Evolutionary conservation across 352 stramenopile species (phyloP).

Genomic region (Blastocystis sp.): DNA sequence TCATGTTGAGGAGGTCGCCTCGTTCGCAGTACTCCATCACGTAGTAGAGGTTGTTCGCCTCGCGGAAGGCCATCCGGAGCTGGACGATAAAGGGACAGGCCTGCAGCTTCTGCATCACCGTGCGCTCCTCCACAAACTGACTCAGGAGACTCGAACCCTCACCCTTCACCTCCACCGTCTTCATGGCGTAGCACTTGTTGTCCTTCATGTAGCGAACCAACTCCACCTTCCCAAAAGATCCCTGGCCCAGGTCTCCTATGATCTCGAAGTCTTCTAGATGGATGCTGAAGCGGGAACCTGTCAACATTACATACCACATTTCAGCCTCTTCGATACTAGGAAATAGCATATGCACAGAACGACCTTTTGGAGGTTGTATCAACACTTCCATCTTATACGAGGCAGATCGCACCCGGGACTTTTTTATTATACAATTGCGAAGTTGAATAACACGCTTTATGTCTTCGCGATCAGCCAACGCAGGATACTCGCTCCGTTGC

Average conservation of each 20-base stretch:
- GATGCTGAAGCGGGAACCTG: not conserved
- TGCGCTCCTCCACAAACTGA: conserved; percentile 57
- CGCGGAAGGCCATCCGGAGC: conserved; percentile 20
- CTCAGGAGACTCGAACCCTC: not conserved
- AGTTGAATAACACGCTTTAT: conserved; percentile 45
- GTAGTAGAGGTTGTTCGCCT: conserved; percentile 16
- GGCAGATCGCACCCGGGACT: not conserved
- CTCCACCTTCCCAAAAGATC: conserved; percentile 28
- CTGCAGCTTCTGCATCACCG: conserved; percentile 42
- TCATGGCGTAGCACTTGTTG: conserved; percentile 30
- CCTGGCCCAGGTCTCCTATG: conserved; percentile 20
- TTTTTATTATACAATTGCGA: not conserved
- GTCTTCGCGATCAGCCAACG: conserved; percentile 16
- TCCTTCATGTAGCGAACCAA: conserved; percentile 5
- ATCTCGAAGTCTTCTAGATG: conserved; percentile 53
- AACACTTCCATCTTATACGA: not conserved
- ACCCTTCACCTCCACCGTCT: conserved; percentile 15
- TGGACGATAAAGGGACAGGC: conserved; percentile 50
- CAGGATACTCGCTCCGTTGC: not conserved
- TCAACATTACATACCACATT: conserved; percentile 34
- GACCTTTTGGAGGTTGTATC: not conserved
- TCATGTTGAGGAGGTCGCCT: not conserved
- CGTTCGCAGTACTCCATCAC: conserved; percentile 52
- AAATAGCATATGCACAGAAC: not conserved
- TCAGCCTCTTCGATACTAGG: not conserved